These are phyloP conservation scores for Coniochaeta ligniaria DNA, from an alignment of 2,329 filamentous ascomycete species.

Conservation along the genomic window DNA sequence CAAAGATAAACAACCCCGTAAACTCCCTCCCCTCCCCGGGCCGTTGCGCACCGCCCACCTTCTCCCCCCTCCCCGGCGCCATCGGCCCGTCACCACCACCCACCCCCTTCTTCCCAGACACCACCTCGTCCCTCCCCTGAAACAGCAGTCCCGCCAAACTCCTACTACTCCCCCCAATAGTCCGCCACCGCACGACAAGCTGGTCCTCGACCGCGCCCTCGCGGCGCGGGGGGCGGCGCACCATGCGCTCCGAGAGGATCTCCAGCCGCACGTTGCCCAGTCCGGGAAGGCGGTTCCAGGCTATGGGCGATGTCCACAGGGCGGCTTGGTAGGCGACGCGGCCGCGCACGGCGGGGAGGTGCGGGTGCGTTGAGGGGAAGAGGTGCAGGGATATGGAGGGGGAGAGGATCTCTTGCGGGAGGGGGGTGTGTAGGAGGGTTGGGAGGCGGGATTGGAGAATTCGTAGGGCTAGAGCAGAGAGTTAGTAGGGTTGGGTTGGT, in stretches of 20 bases:
- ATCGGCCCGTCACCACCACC: conserved; percentile 30
- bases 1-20: conserved; percentile 87
- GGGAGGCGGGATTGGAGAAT: conserved; percentile 61
- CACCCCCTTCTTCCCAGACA: conserved; percentile 27
- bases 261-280: conserved; percentile 84
- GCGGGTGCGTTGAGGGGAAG: conserved; percentile 71
- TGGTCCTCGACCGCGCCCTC: conserved; percentile 63
- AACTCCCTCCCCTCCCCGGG: conserved; percentile 67
- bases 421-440: conserved; percentile 57
- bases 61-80: not conserved
- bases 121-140: conserved; percentile 13
- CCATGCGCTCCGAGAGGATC: conserved; percentile 86
- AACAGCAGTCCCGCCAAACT: conserved; percentile 17
- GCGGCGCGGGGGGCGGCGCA: conserved; percentile 36
- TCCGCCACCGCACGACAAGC: conserved; percentile 87
- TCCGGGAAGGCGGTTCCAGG: conserved; percentile 88
- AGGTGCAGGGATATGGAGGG: conserved; percentile 65
- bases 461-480: conserved; percentile 44
- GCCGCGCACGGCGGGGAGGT: conserved; percentile 87
- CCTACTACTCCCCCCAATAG: conserved; percentile 43
- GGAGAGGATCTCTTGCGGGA: conserved; percentile 69
- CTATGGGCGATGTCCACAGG: conserved; percentile 90
- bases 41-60: not conserved
- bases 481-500: conserved; percentile 3
- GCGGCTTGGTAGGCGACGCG: conserved; percentile 87